phyloP scores from a whole-genome alignment of 2,329 filamentous ascomycete species.

The Lecanoromycetidae sp. region DNA sequence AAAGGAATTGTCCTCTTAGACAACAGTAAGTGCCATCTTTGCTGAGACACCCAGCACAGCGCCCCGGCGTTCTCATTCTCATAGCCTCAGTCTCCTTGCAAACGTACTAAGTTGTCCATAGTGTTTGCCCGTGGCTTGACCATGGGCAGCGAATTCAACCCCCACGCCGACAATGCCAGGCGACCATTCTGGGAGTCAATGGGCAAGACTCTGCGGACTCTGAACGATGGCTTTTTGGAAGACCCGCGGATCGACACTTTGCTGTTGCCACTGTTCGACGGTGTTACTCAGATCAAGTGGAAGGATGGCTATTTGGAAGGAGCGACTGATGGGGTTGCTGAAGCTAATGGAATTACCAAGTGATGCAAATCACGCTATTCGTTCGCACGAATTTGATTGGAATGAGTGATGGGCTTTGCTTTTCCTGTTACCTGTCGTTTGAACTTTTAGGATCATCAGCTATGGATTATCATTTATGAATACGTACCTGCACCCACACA shows the following conservation, averaged over 20 bases:
- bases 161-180: not conserved
- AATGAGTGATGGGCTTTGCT: no score
- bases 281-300: constrained; percentile 8
- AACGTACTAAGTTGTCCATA: not conserved
- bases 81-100: not conserved
- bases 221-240: not conserved
- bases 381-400: no score
- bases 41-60: no score
- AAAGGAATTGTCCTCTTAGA: not conserved
- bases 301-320: not conserved
- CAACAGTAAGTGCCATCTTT: no score
- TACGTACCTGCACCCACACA: no score
- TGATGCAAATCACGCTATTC: no score
- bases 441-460: no score
- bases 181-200: constrained; percentile 3
- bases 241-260: not conserved
- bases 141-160: constrained; percentile 3
- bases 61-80: not conserved
- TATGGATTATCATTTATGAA: no score
- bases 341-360: no score
- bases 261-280: constrained; percentile 5
- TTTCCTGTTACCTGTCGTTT: no score
- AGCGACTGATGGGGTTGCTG: not conserved
- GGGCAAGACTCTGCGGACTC: not conserved
- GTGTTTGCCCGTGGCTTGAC: constrained; percentile 6